Conservation (phyloP, 2,329 filamentous ascomycete species). For the Daldinia sp. region DNA sequence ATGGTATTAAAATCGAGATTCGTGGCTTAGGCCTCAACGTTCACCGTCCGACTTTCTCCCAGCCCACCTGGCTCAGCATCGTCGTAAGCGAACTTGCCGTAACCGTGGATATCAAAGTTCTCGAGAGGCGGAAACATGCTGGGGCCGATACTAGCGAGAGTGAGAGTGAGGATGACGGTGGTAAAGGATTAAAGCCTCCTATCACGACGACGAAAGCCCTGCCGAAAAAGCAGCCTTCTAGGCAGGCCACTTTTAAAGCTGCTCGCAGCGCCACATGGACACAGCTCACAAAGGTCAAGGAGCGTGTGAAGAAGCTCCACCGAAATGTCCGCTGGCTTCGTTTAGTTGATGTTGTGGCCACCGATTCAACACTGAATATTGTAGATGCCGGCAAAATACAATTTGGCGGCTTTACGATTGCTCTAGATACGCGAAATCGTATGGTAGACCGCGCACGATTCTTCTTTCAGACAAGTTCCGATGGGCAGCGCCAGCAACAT, state of each 20-base stretch:
- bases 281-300: constrained; percentile 78
- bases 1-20: constrained; percentile 90
- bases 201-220: constrained; percentile 37
- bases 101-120: constrained; percentile 77
- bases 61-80: constrained; percentile 95
- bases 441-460: constrained; percentile 90
- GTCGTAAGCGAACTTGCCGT: constrained; percentile 86
- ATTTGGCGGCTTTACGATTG: constrained; percentile 82
- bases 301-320: constrained; percentile 86
- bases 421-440: constrained; percentile 89
- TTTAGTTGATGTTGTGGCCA: constrained; percentile 87
- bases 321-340: constrained; percentile 87
- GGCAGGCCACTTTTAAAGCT: constrained; percentile 43
- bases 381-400: constrained; percentile 85
- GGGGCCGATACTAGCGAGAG: constrained; percentile 45
- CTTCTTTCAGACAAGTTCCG: constrained; percentile 79
- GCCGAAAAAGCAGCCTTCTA: constrained; percentile 45
- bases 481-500: constrained; percentile 65
- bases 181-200: constrained; percentile 31
- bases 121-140: constrained; percentile 60
- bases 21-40: constrained; percentile 86
- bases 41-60: constrained; percentile 93
- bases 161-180: constrained; percentile 38
- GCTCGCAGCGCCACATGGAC: constrained; percentile 80
- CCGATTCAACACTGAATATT: constrained; percentile 79